A percentile compares a stretch with the other conserved stretches of the same genome.
Evolutionary conservation across 345 rosid species (phyloP).

Genomic region (Syzygium aromaticum): DNA sequence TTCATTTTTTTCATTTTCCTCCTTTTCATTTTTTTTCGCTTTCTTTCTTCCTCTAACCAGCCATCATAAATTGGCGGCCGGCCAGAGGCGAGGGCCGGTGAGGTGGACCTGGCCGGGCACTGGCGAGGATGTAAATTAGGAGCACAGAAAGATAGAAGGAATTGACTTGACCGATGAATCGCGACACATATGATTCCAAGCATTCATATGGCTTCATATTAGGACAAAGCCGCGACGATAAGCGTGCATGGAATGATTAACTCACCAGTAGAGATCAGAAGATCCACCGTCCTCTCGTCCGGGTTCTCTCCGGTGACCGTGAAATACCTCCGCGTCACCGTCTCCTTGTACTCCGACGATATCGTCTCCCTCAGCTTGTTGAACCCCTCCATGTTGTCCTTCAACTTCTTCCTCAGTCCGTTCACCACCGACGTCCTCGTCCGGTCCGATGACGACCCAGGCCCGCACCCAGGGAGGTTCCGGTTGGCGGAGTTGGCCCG

Average conservation of each 20-base stretch:
- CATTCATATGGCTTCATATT: not conserved
- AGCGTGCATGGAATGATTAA: not conserved
- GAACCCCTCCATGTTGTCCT: conserved; percentile 85
- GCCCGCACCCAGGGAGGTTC: conserved; percentile 70
- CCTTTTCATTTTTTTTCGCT: too few species aligned
- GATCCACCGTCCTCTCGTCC: conserved; percentile 67
- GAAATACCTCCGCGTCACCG: conserved; percentile 85
- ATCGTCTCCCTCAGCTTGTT: conserved; percentile 57
- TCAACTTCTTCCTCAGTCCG: conserved; percentile 88
- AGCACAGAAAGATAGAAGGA: not conserved
- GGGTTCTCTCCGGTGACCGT: conserved; percentile 96
- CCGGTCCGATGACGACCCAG: conserved; percentile 87
- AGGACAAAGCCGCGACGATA: not conserved
- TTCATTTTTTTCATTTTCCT: too few species aligned
- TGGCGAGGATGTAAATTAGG: not conserved
- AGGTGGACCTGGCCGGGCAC: too few species aligned
- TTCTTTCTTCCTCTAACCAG: too few species aligned
- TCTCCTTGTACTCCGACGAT: conserved; percentile 76
- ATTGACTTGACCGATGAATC: not conserved
- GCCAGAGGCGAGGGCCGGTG: too few species aligned
- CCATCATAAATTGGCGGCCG: too few species aligned
- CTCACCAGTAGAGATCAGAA: conserved; percentile 81
- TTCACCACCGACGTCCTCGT: conserved; percentile 75
- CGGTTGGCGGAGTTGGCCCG: conserved; percentile 81
- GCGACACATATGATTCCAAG: not conserved